A percentile compares a stretch with the other conserved stretches of the same genome.
Evolutionary conservation across 257 asterid species (phyloP).

Genomic region (Thymus quinquecostatus): DNA sequence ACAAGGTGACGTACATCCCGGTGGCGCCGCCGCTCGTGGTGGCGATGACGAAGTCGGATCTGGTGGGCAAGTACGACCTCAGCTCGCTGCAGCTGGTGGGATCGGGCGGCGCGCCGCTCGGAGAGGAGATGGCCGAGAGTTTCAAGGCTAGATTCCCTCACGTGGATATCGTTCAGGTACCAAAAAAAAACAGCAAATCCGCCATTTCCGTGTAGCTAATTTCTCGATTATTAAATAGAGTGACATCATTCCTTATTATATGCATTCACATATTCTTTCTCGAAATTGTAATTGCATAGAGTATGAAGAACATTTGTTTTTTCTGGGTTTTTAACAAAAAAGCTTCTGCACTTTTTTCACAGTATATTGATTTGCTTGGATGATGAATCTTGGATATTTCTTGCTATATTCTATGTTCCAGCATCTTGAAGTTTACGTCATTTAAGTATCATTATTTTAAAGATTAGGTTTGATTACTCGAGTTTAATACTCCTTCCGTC

Average conservation of each 20-base stretch:
- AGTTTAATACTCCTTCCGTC: too few relatives aligned
- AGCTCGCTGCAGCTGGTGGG: slow-evolving; percentile 64
- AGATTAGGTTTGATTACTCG: too few relatives aligned
- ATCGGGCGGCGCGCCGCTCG: slow-evolving; percentile 95
- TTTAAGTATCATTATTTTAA: neutral
- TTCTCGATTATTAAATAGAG: neutral
- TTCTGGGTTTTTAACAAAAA: neutral
- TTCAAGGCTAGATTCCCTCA: slow-evolving; percentile 65
- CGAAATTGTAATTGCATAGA: neutral
- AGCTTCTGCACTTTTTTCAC: neutral
- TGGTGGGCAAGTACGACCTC: slow-evolving; percentile 70
- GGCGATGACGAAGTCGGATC: slow-evolving; percentile 74
- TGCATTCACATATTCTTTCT: neutral
- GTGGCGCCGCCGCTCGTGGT: slow-evolving; percentile 88
- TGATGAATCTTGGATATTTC: neutral
- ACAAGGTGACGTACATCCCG: slow-evolving; percentile 68
- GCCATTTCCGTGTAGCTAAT: neutral
- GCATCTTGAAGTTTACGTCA: neutral
- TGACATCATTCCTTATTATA: neutral
- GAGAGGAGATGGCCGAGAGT: slow-evolving; percentile 63
- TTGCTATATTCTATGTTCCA: neutral
- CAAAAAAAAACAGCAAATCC: neutral
- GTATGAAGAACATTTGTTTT: too few relatives aligned
- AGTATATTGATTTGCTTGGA: neutral
- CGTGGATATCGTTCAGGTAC: slow-evolving; percentile 67